A percentile compares a stretch with the other conserved stretches of the same genome.
These are phyloP conservation scores for Corymbia maculata DNA, from an alignment of 345 rosid species.

Conservation along the genomic window DNA sequence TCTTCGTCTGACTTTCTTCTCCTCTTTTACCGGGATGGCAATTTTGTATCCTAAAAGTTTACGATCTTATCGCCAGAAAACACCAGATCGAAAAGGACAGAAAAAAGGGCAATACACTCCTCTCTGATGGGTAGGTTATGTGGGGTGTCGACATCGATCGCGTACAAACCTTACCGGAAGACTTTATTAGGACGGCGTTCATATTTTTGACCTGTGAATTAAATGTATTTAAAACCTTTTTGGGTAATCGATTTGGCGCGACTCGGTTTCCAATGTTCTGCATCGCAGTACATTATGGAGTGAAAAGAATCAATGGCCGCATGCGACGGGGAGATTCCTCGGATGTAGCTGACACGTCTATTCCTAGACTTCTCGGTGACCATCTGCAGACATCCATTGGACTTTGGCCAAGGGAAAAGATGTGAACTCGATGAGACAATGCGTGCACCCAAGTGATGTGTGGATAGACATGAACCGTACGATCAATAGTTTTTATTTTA, in stretches of 20 bases:
- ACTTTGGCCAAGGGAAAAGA: neutral
- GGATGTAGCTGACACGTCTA: neutral
- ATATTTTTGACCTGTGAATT: neutral
- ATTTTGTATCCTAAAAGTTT: neutral
- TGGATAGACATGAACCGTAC: neutral
- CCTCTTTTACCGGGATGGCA: neutral
- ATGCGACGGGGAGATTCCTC: neutral
- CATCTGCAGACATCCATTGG: neutral
- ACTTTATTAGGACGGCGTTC: neutral
- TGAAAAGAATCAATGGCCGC: neutral
- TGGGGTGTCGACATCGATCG: neutral
- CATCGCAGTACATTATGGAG: neutral
- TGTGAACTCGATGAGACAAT: neutral
- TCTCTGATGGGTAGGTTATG: neutral
- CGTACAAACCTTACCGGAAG: neutral
- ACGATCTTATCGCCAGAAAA: fast-evolving
- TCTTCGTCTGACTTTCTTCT: neutral
- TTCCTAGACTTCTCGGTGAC: neutral
- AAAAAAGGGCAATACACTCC: neutral
- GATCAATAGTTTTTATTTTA: neutral
- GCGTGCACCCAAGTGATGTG: too few relatives aligned
- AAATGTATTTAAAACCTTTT: neutral
- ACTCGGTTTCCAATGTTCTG: neutral
- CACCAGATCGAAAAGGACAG: neutral
- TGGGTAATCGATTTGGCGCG: neutral